Base-by-base conservation (phyloP, 371 early-diverging fungal species). In the Circinella minor region DNA sequence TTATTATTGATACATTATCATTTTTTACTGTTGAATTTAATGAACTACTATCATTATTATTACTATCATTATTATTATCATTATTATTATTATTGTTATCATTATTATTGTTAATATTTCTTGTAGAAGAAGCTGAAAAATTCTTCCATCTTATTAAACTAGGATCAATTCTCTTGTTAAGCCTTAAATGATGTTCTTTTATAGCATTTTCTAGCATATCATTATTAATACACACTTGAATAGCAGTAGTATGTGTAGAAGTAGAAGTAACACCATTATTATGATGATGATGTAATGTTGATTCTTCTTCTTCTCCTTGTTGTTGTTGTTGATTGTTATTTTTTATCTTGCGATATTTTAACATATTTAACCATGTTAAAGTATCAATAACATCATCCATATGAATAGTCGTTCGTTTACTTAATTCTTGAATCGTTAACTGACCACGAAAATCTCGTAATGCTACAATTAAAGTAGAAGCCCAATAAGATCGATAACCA, bases 401-500 rank as follows among this genome's bases (percentile, higher is more conserved):
- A 59, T 79, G 79, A 27, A 83, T 81, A 37, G 72, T 68, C 0
- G 83, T 83, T 55, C 73, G 68, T 39, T 72, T 69, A 46, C 74
- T 76, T 6, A 83, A 68, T 11, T 76, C 76, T 13, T 67, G 64
- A 38, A 83, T 74, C 1, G 77, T 72, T 15, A 81, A 63, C 36
- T 79, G 34, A 0, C 79, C 77, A 55, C 64, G 63, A 46, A 78
- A 76, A 57, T 69, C 65, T 8, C 81, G 79, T 7, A 94, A 65
- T 0, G 68, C 59, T 5, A 74, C 51, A 13, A 82, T 10, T 18
- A 95, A 80, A 4, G 89, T 85, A 9, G 89, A 85, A 43, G 86
- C 80, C 95, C 95, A 95, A 76, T 89, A 95, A 1, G 89, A 86
- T 38, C 84, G 79, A 67, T 92, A 96, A 68, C 89, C 88, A 9